Percentiles rank a stretch among this genome's conserved stretches.
phyloP scores from a whole-genome alignment of 148 eudicot species.

The Vaccinium corymbosum region DNA sequence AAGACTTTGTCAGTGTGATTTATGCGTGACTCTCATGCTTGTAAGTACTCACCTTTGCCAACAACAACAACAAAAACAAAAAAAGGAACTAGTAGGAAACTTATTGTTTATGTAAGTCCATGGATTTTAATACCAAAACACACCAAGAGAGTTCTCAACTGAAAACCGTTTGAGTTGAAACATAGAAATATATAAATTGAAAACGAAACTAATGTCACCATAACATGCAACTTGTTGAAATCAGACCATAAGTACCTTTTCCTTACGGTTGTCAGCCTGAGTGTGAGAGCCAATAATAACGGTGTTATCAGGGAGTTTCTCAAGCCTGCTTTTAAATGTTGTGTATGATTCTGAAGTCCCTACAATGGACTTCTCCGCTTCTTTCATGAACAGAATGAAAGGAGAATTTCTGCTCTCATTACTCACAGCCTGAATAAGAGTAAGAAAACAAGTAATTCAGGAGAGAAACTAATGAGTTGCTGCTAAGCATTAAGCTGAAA shows the following conservation, averaged over 20 bases:
- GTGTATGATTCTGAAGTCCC: conserved; percentile 69
- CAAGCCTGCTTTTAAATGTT: conserved; percentile 64
- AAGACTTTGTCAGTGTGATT: neutral
- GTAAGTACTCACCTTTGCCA: neutral
- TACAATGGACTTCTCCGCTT: conserved; percentile 79
- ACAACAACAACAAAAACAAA: neutral
- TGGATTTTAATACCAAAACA: neutral
- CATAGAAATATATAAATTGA: neutral
- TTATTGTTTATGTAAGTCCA: neutral
- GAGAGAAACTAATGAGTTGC: neutral
- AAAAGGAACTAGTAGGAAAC: neutral
- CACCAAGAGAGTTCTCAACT: neutral
- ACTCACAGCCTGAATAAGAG: conserved; percentile 37
- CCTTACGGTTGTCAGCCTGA: conserved; percentile 77
- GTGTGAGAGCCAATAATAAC: conserved; percentile 84
- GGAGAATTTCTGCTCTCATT: conserved; percentile 72
- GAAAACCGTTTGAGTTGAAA: neutral
- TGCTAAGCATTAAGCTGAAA: neutral
- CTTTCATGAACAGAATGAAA: conserved; percentile 83
- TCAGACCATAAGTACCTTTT: conserved; percentile 53
- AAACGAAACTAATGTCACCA: conserved; percentile 10
- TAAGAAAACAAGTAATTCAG: neutral
- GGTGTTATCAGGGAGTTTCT: conserved; percentile 75
- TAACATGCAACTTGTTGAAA: neutral
- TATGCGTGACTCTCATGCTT: neutral